Percentiles rank a stretch among this genome's conserved stretches.
These are phyloP conservation scores for Diaporthe citriasiana DNA, from an alignment of 2,329 filamentous ascomycete species.

Conservation along the genomic window DNA sequence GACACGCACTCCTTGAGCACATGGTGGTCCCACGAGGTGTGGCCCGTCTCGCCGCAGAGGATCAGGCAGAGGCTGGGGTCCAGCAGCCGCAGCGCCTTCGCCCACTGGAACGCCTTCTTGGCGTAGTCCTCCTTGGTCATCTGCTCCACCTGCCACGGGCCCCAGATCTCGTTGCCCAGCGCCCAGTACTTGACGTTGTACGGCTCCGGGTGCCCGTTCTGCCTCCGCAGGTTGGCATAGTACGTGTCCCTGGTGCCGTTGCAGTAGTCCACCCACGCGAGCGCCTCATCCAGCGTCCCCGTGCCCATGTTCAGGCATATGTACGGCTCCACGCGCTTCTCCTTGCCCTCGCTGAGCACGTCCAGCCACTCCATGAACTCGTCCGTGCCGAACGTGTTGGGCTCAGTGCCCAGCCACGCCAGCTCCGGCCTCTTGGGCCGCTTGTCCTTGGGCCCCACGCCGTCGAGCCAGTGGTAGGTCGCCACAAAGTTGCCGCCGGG, in stretches of 20 bases:
- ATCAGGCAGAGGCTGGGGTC: conserved; percentile 79
- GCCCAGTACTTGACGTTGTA: conserved; percentile 91
- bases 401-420: conserved; percentile 83
- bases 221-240: conserved; percentile 84
- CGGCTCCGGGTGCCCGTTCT: conserved; percentile 81
- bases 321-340: conserved; percentile 80
- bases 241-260: conserved; percentile 83
- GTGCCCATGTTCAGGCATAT: conserved; percentile 87
- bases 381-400: conserved; percentile 86
- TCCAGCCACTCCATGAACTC: conserved; percentile 89
- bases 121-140: conserved; percentile 79
- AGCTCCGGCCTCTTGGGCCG: conserved; percentile 78
- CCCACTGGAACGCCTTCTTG: conserved; percentile 78
- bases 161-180: conserved; percentile 82
- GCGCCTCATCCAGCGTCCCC: conserved; percentile 68
- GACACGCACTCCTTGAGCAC: conserved; percentile 78
- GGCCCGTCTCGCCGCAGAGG: conserved; percentile 80
- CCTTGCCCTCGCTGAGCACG: conserved; percentile 71
- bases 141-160: conserved; percentile 76
- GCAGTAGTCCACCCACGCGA: conserved; percentile 90
- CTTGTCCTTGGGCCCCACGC: conserved; percentile 79
- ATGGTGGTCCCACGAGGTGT: conserved; percentile 79
- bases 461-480: conserved; percentile 87
- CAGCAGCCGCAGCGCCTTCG: conserved; percentile 78
- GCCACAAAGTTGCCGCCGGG: conserved; percentile 88